Percentiles rank a stretch among this genome's conserved stretches.
These are phyloP conservation scores for Alternaria atra DNA, from an alignment of 2,329 filamentous ascomycete species.

Conservation along the genomic window DNA sequence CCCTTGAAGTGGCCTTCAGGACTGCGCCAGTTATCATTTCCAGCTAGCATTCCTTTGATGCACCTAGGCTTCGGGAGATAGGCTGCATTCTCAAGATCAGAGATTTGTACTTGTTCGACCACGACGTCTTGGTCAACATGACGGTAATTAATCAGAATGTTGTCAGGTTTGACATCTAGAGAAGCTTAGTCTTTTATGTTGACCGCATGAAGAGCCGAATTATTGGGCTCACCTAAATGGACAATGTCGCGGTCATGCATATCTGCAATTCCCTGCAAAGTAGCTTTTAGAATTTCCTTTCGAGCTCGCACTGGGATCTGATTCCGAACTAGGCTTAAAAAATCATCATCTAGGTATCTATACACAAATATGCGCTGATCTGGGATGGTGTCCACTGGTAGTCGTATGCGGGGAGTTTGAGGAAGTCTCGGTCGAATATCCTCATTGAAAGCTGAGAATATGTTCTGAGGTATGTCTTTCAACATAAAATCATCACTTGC, in stretches of 20 bases:
- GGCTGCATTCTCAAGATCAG: slow-evolving; percentile 47
- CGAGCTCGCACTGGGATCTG: slow-evolving; percentile 21
- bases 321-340: slow-evolving; percentile 27
- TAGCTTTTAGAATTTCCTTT: slow-evolving; percentile 37
- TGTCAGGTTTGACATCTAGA: slow-evolving; percentile 43
- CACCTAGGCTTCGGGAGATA: slow-evolving; percentile 44
- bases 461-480: slow-evolving; percentile 34
- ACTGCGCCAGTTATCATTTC: slow-evolving; percentile 47
- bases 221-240: slow-evolving; percentile 30
- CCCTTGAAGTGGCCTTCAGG: slow-evolving; percentile 41
- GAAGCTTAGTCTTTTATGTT: slow-evolving; percentile 15
- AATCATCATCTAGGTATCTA: slow-evolving; percentile 30
- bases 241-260: slow-evolving; percentile 38
- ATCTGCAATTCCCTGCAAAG: slow-evolving; percentile 34
- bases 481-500: slow-evolving; percentile 27
- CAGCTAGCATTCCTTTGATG: slow-evolving; percentile 41
- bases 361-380: slow-evolving; percentile 35
- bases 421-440: slow-evolving; percentile 34
- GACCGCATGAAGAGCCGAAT: neutral
- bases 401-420: slow-evolving; percentile 25
- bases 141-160: slow-evolving; percentile 37
- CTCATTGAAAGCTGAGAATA: slow-evolving; percentile 31
- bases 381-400: slow-evolving; percentile 30
- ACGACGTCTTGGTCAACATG: slow-evolving; percentile 16
- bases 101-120: slow-evolving; percentile 35